phyloP scores from a whole-genome alignment of 305 asterid genomes.

The Striga hermonthica region DNA sequence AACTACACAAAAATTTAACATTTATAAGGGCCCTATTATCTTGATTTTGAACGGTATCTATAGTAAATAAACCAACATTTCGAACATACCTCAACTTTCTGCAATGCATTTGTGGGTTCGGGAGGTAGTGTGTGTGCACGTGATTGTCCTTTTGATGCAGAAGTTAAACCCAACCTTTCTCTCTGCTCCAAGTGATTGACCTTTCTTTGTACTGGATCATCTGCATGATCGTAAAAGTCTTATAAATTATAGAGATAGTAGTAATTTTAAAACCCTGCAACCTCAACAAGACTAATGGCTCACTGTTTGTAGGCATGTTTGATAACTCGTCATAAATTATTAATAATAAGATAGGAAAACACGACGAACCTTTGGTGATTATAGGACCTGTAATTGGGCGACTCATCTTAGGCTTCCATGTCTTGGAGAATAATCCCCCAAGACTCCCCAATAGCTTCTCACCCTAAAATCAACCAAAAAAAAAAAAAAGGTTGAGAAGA shows the following conservation, averaged over 20 bases:
- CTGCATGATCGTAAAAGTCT: slow-evolving; percentile 42
- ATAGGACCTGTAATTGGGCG: slow-evolving; percentile 74
- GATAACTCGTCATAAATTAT: not conserved
- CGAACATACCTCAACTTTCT: slow-evolving; percentile 14
- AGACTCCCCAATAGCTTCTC: slow-evolving; percentile 95
- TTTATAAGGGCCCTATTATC: no score
- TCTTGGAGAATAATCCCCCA: slow-evolving; percentile 84
- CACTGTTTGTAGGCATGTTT: slow-evolving; percentile 22
- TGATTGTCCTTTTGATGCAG: slow-evolving; percentile 52
- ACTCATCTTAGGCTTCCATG: slow-evolving; percentile 52
- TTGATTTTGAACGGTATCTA: no score
- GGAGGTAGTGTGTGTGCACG: slow-evolving; percentile 44
- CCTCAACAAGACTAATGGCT: slow-evolving; percentile 8
- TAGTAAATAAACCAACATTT: no score
- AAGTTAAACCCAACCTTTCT: slow-evolving; percentile 68
- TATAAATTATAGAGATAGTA: slow-evolving; percentile 19
- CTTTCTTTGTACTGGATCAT: slow-evolving; percentile 63
- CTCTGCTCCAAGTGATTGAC: slow-evolving; percentile 92
- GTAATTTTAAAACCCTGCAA: slow-evolving; percentile 23
- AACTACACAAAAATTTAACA: no score
- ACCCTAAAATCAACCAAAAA: slow-evolving; percentile 52
- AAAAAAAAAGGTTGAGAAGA: not conserved
- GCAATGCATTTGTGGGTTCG: slow-evolving; percentile 72
- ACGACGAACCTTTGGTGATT: slow-evolving; percentile 51
- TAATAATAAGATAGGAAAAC: not conserved